Evolutionary conservation across 140 eudicot species (phyloP), one percentile per base, ranked within the genome.

Genomic region (Flaveria floridana): DNA sequence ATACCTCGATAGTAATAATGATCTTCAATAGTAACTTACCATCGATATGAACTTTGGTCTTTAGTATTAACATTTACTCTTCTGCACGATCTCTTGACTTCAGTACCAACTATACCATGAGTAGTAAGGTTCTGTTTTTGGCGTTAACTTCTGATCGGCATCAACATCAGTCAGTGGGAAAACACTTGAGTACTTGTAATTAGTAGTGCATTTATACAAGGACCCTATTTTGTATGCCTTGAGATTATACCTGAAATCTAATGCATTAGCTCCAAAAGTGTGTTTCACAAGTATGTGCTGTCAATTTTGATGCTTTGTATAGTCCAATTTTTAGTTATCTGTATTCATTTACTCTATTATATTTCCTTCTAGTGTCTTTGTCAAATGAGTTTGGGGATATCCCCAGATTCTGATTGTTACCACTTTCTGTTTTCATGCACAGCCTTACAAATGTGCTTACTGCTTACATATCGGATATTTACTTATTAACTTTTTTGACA

Each of bases 401-500:
- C 41, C 41, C 41, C 41, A 34, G 41, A 34, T 34, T 34, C 41
- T 34, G 7, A 34, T 34, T 34, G 41, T 34, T 34, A 34, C 41
- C 41, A 53, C 20, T n/a, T 15, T 1, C 10, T 53, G 16, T 21
- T 8, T 52, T 53, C 44, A 26, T 6, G 68, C 68, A 63, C 47
- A 28, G 19, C 37, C 47, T 21, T 55, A 21, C n/a, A 59, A 12
- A 75, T 53, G 16, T 67, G 20, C 44, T 21, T 77, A 68, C 13
- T 67, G 37, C 44, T 21, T 77, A 68, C 13, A 6, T 26, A 47
- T 70, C 55, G 2, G 7, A 18, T 26, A 48, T 50, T 20, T 44
- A 34, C 37, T 25, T 55, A 19, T 46, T 19, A 5, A 69, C 56
- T 14, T 42, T 15, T 48, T 57, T 79, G 72, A 67, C 91, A 95